A percentile compares a stretch with the other conserved stretches of the same genome.
Evolutionary conservation across 345 rosid species (phyloP).

Genomic region (Salix udensis): DNA sequence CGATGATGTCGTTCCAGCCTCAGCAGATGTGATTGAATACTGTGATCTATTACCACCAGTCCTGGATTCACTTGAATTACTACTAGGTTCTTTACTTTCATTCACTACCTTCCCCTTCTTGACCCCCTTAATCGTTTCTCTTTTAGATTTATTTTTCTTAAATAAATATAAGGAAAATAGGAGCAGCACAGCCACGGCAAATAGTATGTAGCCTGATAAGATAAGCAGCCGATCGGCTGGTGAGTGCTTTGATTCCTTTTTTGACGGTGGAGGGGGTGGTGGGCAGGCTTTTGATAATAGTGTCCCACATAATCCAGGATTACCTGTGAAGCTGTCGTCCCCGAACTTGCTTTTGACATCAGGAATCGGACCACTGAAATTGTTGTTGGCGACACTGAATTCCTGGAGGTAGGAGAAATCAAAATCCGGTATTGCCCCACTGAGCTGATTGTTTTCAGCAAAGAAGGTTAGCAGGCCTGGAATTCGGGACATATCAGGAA

Average conservation of each 20-base stretch:
- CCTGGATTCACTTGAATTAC: slow-evolving; percentile 21
- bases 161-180: slow-evolving; percentile 28
- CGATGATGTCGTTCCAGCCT: slow-evolving; percentile 29
- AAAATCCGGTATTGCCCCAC: slow-evolving; percentile 40
- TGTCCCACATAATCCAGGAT: slow-evolving; percentile 26
- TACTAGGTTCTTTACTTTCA: slow-evolving; percentile 11
- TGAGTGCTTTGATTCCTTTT: slow-evolving; percentile 10
- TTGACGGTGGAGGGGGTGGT: slow-evolving; percentile 22
- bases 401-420: slow-evolving; percentile 40
- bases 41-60: slow-evolving; percentile 33
- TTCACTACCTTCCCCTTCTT: slow-evolving; percentile 8
- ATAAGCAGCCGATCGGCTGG: slow-evolving; percentile 23
- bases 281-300: slow-evolving; percentile 40
- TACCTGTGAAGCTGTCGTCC: slow-evolving; percentile 40
- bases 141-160: slow-evolving; percentile 15
- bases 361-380: slow-evolving; percentile 50
- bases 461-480: slow-evolving; percentile 39
- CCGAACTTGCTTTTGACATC: slow-evolving; percentile 35
- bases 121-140: background rate
- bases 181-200: slow-evolving; percentile 23
- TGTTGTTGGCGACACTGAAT: slow-evolving; percentile 60
- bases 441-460: slow-evolving; percentile 44
- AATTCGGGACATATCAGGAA: slow-evolving; percentile 37
- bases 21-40: slow-evolving; percentile 42
- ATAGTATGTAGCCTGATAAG: slow-evolving; percentile 41